phyloP scores from a whole-genome alignment of 192 early-diverging fungal species.

The Bifiguratus adelaidae region DNA sequence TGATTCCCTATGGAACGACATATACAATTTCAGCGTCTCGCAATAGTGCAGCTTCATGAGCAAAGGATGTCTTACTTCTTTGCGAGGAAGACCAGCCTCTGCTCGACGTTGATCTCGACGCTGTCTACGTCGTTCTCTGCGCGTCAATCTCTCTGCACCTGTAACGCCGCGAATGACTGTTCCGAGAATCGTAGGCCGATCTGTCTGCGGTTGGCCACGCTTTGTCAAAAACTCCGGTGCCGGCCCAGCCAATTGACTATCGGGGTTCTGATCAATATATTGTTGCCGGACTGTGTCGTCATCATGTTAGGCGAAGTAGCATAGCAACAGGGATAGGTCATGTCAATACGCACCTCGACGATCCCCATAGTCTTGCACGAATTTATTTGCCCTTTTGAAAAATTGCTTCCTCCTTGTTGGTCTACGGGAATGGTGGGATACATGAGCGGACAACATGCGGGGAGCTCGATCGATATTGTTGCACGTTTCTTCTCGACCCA shows the following conservation, averaged over 20 bases:
- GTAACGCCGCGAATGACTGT: no score
- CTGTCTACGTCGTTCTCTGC: no score
- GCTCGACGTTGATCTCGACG: no score
- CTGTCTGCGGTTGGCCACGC: not conserved
- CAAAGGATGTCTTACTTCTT: conserved; percentile 1
- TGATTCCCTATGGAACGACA: not conserved
- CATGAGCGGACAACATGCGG: not conserved
- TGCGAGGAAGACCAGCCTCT: not conserved
- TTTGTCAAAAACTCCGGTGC: not conserved
- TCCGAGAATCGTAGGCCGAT: no score
- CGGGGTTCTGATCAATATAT: not conserved
- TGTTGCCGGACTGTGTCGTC: not conserved
- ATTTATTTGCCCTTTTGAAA: not conserved
- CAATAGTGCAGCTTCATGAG: not conserved
- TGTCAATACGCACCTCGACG: not conserved
- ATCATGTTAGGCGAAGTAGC: not conserved
- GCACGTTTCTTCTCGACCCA: conserved; percentile 1
- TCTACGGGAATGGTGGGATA: not conserved
- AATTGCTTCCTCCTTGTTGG: not conserved
- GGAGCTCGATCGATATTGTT: not conserved
- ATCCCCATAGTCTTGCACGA: not conserved
- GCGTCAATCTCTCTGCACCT: no score
- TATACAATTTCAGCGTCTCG: not conserved
- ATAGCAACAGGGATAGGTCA: not conserved
- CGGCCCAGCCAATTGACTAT: not conserved